Percentiles rank a stretch among this genome's conserved stretches.
phyloP scores from a whole-genome alignment of 2,329 filamentous ascomycete genomes.

The Ilyonectria robusta region DNA sequence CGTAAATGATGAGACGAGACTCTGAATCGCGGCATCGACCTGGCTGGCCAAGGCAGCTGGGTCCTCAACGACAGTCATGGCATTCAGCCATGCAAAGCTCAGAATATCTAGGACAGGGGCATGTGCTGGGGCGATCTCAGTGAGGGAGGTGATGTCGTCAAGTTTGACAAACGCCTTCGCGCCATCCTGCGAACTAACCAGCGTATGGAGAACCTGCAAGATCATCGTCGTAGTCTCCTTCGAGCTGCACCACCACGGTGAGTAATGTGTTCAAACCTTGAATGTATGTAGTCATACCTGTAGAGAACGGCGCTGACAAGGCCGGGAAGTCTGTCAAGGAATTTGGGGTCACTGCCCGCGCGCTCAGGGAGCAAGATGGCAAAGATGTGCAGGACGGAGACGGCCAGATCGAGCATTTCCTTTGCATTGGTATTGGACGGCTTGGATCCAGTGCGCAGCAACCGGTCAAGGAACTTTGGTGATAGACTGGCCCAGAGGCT shows the following conservation, averaged over 20 bases:
- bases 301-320: slow-evolving; percentile 68
- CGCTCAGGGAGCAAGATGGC: slow-evolving; percentile 67
- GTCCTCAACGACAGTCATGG: slow-evolving; percentile 53
- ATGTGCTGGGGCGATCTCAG: slow-evolving; percentile 69
- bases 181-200: slow-evolving; percentile 67
- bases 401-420: slow-evolving; percentile 75
- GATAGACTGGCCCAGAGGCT: slow-evolving; percentile 73
- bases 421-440: slow-evolving; percentile 61
- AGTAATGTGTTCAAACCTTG: neutral
- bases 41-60: slow-evolving; percentile 51
- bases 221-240: slow-evolving; percentile 66
- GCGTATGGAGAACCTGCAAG: slow-evolving; percentile 69
- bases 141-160: slow-evolving; percentile 68
- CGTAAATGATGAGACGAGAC: slow-evolving; percentile 67
- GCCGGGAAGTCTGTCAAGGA: slow-evolving; percentile 67
- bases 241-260: slow-evolving; percentile 55
- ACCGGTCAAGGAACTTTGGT: slow-evolving; percentile 74
- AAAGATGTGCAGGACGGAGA: slow-evolving; percentile 76
- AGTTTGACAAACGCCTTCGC: slow-evolving; percentile 63
- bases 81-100: slow-evolving; percentile 69
- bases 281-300: slow-evolving; percentile 58
- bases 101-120: slow-evolving; percentile 70
- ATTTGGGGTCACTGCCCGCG: slow-evolving; percentile 59
- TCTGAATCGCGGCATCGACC: slow-evolving; percentile 63
- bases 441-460: slow-evolving; percentile 69